Conservation (phyloP, 208 protist species). For the Novymonas esmeraldas region DNA sequence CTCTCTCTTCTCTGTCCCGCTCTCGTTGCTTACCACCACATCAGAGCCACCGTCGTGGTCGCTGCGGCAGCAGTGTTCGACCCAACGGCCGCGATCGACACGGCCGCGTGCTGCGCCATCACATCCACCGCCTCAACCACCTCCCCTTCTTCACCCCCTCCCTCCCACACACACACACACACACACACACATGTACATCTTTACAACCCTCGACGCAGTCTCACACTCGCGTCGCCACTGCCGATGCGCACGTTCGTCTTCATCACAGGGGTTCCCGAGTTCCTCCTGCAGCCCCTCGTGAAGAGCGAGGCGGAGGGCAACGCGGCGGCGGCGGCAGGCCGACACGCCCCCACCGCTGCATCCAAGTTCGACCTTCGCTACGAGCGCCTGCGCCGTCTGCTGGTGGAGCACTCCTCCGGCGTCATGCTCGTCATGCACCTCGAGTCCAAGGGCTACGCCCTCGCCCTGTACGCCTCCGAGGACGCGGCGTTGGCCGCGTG, state of each 20-base stretch:
- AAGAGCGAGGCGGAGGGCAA: conserved; percentile 11
- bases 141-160: not conserved
- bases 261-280: conserved; percentile 79
- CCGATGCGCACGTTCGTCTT: conserved; percentile 88
- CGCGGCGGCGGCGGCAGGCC: not conserved
- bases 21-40: not conserved
- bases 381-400: conserved; percentile 74
- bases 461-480: conserved; percentile 86
- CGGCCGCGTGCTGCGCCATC: no score
- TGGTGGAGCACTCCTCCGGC: conserved; percentile 75
- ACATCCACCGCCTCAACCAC: no score
- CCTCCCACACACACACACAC: not conserved
- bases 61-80: no score
- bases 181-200: not conserved
- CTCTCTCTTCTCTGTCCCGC: not conserved
- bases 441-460: conserved; percentile 67
- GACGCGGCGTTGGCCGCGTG: conserved; percentile 84
- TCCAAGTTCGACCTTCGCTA: conserved; percentile 80
- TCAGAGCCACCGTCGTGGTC: no score
- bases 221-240: not conserved
- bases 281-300: conserved; percentile 66
- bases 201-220: no score
- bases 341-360: not conserved
- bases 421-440: conserved; percentile 91
- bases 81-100: no score